Conservation (phyloP, 805 yeast genomes). For the Yamadazyma ubonensis region DNA sequence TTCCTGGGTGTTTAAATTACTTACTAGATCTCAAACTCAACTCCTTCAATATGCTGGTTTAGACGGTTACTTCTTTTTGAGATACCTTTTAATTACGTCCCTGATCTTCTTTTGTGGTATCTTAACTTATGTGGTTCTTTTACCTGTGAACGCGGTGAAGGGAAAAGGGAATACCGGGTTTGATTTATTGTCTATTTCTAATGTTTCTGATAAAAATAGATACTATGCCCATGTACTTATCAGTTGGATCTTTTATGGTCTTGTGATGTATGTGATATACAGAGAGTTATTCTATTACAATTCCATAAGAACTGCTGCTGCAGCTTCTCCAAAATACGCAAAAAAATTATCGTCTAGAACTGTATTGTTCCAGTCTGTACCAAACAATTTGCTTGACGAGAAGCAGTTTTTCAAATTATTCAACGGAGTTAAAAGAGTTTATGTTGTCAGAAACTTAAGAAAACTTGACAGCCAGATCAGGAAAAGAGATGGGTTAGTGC, state of each 20-base stretch:
- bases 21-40: conserved; percentile 68
- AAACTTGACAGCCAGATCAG: conserved; percentile 54
- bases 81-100: conserved; percentile 66
- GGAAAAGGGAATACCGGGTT: conserved; percentile 66
- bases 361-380: conserved; percentile 80
- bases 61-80: conserved; percentile 89
- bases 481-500: conserved; percentile 59
- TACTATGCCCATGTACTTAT: conserved; percentile 86
- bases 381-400: conserved; percentile 70
- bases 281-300: conserved; percentile 79
- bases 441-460: conserved; percentile 69
- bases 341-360: conserved; percentile 73
- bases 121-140: conserved; percentile 60
- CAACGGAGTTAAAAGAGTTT: conserved; percentile 77
- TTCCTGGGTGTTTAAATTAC: conserved; percentile 66
- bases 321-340: conserved; percentile 81
- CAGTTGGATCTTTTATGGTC: conserved; percentile 76
- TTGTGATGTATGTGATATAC: conserved; percentile 68
- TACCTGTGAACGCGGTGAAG: conserved; percentile 70
- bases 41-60: conserved; percentile 84
- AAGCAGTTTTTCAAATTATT: conserved; percentile 71
- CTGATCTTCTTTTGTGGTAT: conserved; percentile 45
- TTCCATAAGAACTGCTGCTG: conserved; percentile 71
- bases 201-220: conserved; percentile 57
- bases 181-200: conserved; percentile 75